These are phyloP conservation scores for Penicillium arizonense DNA, from an alignment of 495 filamentous ascomycete species.

Conservation along the genomic window DNA sequence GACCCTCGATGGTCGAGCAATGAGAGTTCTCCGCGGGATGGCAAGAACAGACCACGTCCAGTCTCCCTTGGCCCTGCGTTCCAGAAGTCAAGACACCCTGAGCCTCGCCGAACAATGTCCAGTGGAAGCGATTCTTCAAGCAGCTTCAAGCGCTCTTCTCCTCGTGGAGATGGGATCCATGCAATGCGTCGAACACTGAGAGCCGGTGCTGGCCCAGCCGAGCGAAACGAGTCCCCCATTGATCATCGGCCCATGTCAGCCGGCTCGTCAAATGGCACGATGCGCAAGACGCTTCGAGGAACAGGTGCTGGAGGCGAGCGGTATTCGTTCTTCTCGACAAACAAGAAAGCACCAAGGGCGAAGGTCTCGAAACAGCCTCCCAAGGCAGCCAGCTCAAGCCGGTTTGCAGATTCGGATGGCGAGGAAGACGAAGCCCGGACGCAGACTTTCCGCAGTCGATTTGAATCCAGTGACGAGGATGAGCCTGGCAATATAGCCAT, in stretches of 20 bases:
- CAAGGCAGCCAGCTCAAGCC: slow-evolving; percentile 22
- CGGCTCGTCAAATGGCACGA: slow-evolving; percentile 29
- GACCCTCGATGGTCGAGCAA: slow-evolving; percentile 11
- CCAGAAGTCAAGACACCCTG: slow-evolving; percentile 11
- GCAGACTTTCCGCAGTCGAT: slow-evolving; percentile 62
- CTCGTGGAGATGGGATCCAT: slow-evolving; percentile 35
- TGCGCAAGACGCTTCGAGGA: slow-evolving; percentile 52
- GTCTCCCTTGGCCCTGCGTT: slow-evolving; percentile 27
- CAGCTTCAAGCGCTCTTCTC: slow-evolving; percentile 55
- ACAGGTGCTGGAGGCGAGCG: slow-evolving; percentile 32
- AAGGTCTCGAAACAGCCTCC: slow-evolving; percentile 27
- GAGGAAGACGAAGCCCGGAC: slow-evolving; percentile 52
- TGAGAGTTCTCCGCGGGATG: slow-evolving; percentile 1
- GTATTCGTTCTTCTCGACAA: slow-evolving; percentile 46
- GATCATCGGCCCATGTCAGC: slow-evolving; percentile 34
- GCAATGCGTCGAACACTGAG: slow-evolving; percentile 59
- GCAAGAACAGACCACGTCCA: slow-evolving; percentile 19
- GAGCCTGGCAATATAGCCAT: slow-evolving; percentile 37
- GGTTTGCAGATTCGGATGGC: slow-evolving; percentile 71
- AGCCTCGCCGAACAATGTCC: slow-evolving; percentile 31
- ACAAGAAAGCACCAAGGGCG: slow-evolving; percentile 40
- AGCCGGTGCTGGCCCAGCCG: slow-evolving; percentile 26
- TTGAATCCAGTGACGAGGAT: slow-evolving; percentile 79
- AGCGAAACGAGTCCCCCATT: slow-evolving; percentile 28
- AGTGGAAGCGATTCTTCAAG: slow-evolving; percentile 62